A percentile compares a stretch with the other conserved stretches of the same genome.
Evolutionary conservation across 441 rosid genomes (phyloP).

Genomic region (Populus trichocarpa): DNA sequence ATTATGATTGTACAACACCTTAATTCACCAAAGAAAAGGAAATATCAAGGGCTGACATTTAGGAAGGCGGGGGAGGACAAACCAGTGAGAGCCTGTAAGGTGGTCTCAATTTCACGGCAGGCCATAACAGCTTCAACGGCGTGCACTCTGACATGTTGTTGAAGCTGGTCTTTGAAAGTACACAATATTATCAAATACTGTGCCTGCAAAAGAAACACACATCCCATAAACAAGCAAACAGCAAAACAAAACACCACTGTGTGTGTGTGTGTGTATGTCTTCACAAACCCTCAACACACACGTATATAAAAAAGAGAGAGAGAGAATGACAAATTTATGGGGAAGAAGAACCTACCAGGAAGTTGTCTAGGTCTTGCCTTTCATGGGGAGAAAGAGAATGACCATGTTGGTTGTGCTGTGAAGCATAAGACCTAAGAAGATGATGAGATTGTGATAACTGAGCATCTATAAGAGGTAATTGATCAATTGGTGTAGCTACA

Average conservation of each 20-base stretch:
- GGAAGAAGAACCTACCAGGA: constrained; percentile 52
- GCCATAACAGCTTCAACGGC: constrained; percentile 99
- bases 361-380: constrained; percentile 85
- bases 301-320: neutral
- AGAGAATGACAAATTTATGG: neutral
- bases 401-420: constrained; percentile 36
- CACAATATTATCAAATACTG: constrained; percentile 86
- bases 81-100: constrained; percentile 94
- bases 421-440: constrained; percentile 77
- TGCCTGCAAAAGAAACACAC: constrained; percentile 41
- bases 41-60: neutral
- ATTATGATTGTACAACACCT: neutral
- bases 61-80: constrained; percentile 4
- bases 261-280: neutral
- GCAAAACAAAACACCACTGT: neutral
- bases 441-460: constrained; percentile 82
- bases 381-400: constrained; percentile 56
- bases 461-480: constrained; percentile 84
- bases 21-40: neutral
- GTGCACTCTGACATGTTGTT: constrained; percentile 95
- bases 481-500: constrained; percentile 95
- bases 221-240: constrained; percentile 6
- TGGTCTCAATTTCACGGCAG: constrained; percentile 91
- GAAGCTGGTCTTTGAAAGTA: constrained; percentile 93
- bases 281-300: constrained; percentile 1